A percentile compares a stretch with the other conserved stretches of the same genome.
These are phyloP conservation scores for Trichoderma afroharzianum DNA, from an alignment of 2,329 filamentous ascomycete genomes.

Conservation along the genomic window DNA sequence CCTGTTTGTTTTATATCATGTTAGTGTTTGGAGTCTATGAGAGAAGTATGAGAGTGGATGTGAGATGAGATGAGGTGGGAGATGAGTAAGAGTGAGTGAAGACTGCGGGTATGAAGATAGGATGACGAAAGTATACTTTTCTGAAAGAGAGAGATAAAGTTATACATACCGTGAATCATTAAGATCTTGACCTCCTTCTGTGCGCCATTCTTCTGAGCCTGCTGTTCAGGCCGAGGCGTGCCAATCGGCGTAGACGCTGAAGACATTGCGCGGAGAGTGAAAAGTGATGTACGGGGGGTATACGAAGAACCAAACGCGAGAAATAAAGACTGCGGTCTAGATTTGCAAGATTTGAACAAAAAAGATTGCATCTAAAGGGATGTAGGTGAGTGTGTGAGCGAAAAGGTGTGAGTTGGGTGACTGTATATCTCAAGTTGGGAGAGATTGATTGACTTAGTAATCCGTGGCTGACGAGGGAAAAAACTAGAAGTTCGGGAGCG, in stretches of 20 bases:
- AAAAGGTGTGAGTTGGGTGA: background rate
- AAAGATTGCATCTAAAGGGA: background rate
- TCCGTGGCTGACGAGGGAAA: background rate
- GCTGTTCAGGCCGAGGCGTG: conserved; percentile 24
- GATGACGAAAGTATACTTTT: background rate
- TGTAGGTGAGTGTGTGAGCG: background rate
- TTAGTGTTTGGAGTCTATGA: background rate
- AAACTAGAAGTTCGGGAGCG: background rate
- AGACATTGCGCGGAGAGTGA: conserved; percentile 28
- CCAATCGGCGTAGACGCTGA: conserved; percentile 21
- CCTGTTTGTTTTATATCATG: conserved; percentile 42
- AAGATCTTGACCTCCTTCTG: conserved; percentile 62
- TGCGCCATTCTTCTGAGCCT: conserved; percentile 31
- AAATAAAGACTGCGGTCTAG: background rate
- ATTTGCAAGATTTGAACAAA: background rate
- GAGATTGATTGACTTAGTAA: conserved; percentile 10
- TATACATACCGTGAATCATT: conserved; percentile 66
- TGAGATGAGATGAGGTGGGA: background rate
- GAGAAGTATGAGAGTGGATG: background rate
- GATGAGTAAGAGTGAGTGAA: background rate
- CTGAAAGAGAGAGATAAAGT: background rate
- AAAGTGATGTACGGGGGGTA: background rate
- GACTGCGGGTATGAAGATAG: background rate
- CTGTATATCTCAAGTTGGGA: background rate
- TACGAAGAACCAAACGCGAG: conserved; percentile 22